phyloP scores from a whole-genome alignment of 768 basidiomycete species.

The Melanogaster broomeanus region DNA sequence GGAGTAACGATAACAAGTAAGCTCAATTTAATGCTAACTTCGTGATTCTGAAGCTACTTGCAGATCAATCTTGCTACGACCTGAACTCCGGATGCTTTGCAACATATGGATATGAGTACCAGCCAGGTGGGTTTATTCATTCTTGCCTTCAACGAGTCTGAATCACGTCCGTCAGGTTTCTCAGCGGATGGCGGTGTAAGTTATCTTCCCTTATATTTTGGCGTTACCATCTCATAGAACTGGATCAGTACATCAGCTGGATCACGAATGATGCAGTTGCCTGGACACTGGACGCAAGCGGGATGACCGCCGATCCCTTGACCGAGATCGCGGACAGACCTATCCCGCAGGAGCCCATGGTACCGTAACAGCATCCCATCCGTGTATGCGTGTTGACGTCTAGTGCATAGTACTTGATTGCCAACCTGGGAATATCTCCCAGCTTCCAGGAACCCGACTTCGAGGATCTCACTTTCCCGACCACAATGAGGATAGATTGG shows the following conservation, averaged over 20 bases:
- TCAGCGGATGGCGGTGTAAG: constrained; percentile 49
- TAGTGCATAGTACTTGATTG: constrained; percentile 68
- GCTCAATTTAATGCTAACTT: constrained; percentile 10
- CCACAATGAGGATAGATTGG: constrained; percentile 79
- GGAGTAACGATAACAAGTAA: constrained; percentile 61
- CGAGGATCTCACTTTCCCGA: constrained; percentile 68
- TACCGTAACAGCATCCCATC: constrained; percentile 28
- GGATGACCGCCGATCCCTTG: constrained; percentile 54
- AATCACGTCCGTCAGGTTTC: constrained; percentile 17
- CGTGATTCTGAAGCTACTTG: background rate
- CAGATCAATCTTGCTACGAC: constrained; percentile 73
- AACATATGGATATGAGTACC: constrained; percentile 82
- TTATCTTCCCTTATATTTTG: constrained; percentile 6
- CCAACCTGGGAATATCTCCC: constrained; percentile 81
- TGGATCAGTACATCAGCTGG: constrained; percentile 75
- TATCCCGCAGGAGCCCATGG: constrained; percentile 85
- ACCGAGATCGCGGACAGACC: constrained; percentile 69
- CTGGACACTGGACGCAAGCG: constrained; percentile 71
- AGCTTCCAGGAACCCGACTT: constrained; percentile 81
- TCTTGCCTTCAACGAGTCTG: background rate
- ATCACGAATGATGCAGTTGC: constrained; percentile 57
- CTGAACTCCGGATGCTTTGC: constrained; percentile 52
- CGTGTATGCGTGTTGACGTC: background rate
- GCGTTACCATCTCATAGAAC: constrained; percentile 6
- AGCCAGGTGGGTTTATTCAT: constrained; percentile 48